Conservation (phyloP, 345 rosid genomes). For the Reutealis trisperma region DNA sequence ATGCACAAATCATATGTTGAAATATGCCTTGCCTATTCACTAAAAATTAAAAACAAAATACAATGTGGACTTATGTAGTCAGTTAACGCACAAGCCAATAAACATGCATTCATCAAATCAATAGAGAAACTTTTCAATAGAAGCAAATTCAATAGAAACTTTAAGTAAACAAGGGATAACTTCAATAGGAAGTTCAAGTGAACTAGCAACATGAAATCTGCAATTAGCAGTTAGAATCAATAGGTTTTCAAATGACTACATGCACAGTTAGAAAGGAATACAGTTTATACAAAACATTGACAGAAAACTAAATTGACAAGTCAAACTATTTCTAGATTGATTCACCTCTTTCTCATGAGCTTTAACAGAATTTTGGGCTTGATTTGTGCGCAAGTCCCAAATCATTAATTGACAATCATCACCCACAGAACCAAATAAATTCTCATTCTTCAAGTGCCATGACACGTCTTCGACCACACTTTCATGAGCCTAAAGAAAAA, state of each 20-base stretch:
- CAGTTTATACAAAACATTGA: background rate
- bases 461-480: slow-evolving; percentile 77
- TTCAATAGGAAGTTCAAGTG: too few species aligned
- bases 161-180: background rate
- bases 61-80: background rate
- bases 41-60: background rate
- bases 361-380: slow-evolving; percentile 60
- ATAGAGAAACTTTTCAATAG: background rate
- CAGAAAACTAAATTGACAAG: background rate
- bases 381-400: slow-evolving; percentile 85
- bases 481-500: slow-evolving; percentile 63
- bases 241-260: background rate
- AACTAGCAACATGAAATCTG: background rate
- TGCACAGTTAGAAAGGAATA: background rate
- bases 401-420: slow-evolving; percentile 84
- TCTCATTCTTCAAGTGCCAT: slow-evolving; percentile 87
- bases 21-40: background rate
- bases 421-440: slow-evolving; percentile 80
- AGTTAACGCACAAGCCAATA: background rate
- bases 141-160: background rate
- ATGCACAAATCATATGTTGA: background rate
- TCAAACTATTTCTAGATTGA: background rate
- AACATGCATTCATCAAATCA: background rate
- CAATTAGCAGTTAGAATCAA: background rate
- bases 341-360: slow-evolving; percentile 87